Base-by-base conservation (phyloP, 2,329 filamentous ascomycete genomes). In the Colletotrichum spaethianum region DNA sequence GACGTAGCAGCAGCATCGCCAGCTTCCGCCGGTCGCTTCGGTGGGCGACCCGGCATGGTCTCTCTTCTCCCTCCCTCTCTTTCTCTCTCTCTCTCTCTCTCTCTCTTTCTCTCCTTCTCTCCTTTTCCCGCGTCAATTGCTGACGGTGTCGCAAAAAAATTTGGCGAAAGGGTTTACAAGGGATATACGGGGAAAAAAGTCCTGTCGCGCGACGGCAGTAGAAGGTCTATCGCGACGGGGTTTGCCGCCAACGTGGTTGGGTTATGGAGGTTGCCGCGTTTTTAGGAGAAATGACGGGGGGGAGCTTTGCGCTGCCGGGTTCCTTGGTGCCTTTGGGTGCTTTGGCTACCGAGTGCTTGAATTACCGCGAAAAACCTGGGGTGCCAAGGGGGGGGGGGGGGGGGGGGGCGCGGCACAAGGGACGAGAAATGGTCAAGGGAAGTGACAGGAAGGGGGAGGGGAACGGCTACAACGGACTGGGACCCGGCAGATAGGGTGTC, bases 11-110 rank as follows among this genome's bases (percentile, higher is more conserved):
- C 76, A 72, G 78, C 74, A 68, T 83, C 81, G 73, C 78, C 76
- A 75, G 80, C 80, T 65, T 85, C 83, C 75, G 81, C 81, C 75
- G 84, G 80, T 75, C 86, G 83, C 79, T 87, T 86, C 40, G 79
- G 78, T 57, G 82, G 81, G 74, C 83, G 82, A 77, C 81, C 82
- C 78, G 80, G 79, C 73, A 74, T 73, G 65, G 57, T 74, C 62
- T 40, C 38, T 63, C 33, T 36, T 20, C 36, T 40, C 23, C 38
- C 31, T 28, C 33, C 50, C n/a, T n/a, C 50, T 53, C 26, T 11
- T 26, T 18, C 14, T 9, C 48, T 18, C 23, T 0, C 48, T 18
- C 26, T 8, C 16, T 18, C 46, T 14, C 23, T 6, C 5, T n/a
- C 57, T 46, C 38, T 46, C 57, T 28, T 33, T 40, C 56, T 60